These are phyloP conservation scores for Luzula sylvatica DNA, from an alignment of 176 grass and related monocot genomes.

Conservation along the genomic window DNA sequence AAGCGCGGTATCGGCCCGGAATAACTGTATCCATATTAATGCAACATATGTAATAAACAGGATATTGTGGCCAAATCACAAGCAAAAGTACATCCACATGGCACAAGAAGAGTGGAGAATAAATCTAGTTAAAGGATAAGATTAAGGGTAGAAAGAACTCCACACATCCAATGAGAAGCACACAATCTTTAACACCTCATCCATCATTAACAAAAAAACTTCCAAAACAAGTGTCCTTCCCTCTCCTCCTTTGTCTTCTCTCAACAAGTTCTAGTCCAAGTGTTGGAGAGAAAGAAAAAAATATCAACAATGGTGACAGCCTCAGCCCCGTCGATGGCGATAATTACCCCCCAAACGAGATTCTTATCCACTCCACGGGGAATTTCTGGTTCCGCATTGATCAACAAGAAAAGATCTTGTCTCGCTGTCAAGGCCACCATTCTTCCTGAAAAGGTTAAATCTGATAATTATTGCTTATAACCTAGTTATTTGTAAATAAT, in stretches of 20 bases:
- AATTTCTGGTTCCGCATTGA: slow-evolving; percentile 30
- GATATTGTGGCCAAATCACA: slow-evolving; percentile 8
- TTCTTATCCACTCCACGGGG: slow-evolving; percentile 39
- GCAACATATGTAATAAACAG: not conserved
- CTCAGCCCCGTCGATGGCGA: slow-evolving; percentile 65
- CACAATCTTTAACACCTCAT: slow-evolving; percentile 15
- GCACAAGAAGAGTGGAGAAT: slow-evolving; percentile 12
- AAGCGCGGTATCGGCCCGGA: too few relatives aligned
- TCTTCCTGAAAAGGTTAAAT: slow-evolving; percentile 57
- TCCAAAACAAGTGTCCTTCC: not conserved
- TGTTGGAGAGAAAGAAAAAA: not conserved
- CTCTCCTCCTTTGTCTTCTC: slow-evolving; percentile 9
- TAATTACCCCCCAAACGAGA: slow-evolving; percentile 34
- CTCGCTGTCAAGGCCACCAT: slow-evolving; percentile 62
- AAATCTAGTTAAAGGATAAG: slow-evolving; percentile 23
- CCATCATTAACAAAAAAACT: slow-evolving; percentile 5
- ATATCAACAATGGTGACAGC: slow-evolving; percentile 48
- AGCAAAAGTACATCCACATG: not conserved
- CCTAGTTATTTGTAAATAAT: not conserved
- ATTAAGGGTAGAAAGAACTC: slow-evolving; percentile 6
- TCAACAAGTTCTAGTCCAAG: slow-evolving; percentile 1
- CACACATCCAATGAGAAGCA: slow-evolving; percentile 20
- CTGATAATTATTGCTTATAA: not conserved
- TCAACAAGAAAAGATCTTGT: slow-evolving; percentile 35
- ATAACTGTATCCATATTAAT: too few relatives aligned